Evolutionary conservation across 2,329 filamentous ascomycete genomes (phyloP).

Genomic region (Pyrenochaeta sp.): DNA sequence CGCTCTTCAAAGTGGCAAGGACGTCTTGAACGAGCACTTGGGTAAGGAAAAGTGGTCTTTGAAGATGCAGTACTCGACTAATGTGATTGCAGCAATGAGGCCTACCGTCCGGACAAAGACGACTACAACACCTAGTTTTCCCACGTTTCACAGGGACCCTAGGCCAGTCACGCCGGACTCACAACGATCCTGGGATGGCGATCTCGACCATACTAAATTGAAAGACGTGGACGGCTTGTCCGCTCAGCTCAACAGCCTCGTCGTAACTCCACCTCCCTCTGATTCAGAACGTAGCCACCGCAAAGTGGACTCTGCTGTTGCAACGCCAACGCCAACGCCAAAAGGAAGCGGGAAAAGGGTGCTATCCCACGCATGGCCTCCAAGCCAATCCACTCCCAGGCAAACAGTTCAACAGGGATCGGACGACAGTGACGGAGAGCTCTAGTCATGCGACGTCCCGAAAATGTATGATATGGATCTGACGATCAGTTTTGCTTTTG

Average conservation of each 20-base stretch:
- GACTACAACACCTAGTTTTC: not conserved
- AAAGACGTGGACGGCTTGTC: not conserved
- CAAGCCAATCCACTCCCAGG: not conserved
- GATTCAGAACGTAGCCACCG: not conserved
- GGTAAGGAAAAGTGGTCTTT: conserved; percentile 6
- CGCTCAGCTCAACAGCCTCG: conserved; percentile 2
- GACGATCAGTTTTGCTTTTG: not conserved
- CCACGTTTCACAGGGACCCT: not conserved
- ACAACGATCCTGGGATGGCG: not conserved
- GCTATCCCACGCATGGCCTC: not conserved
- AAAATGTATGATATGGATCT: not conserved
- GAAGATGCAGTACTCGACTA: not conserved
- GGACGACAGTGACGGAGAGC: not conserved
- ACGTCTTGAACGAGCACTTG: conserved; percentile 24
- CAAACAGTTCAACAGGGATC: not conserved
- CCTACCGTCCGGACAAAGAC: not conserved
- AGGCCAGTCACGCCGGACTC: not conserved
- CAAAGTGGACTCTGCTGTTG: conserved; percentile 7
- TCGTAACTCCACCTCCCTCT: conserved; percentile 4
- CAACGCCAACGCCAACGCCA: not conserved
- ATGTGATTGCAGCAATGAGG: conserved; percentile 5
- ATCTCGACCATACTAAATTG: not conserved
- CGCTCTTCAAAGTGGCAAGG: conserved; percentile 21
- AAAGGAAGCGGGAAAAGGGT: conserved; percentile 1
- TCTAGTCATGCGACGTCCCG: not conserved